Percentiles rank a stretch among this genome's conserved stretches.
These are phyloP conservation scores for Microdochium paspali DNA, from an alignment of 2,329 filamentous ascomycete species.

Conservation along the genomic window DNA sequence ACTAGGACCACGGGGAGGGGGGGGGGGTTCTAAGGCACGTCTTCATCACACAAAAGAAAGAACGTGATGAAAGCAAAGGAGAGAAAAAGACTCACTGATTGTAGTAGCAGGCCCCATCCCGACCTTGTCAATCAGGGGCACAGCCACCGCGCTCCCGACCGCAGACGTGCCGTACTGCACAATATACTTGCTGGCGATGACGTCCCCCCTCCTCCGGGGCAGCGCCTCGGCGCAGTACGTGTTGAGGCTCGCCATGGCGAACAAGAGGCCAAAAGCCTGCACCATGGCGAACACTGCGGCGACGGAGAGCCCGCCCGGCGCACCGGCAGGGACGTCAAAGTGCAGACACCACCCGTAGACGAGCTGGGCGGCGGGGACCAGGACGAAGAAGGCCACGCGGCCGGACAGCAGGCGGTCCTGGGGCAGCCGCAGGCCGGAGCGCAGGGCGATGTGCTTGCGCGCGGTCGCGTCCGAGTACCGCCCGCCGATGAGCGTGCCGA, in stretches of 20 bases:
- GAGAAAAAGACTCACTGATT: slow-evolving; percentile 1
- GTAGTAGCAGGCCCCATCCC: slow-evolving; percentile 13
- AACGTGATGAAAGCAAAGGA: neutral
- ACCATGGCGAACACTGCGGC: slow-evolving; percentile 6
- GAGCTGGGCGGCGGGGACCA: slow-evolving; percentile 54
- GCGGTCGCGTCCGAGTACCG: slow-evolving; percentile 60
- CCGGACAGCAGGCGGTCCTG: slow-evolving; percentile 59
- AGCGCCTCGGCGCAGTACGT: slow-evolving; percentile 5
- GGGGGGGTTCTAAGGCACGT: too few species aligned
- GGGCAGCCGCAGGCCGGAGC: slow-evolving; percentile 48
- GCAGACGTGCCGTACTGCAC: slow-evolving; percentile 19
- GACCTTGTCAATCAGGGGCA: slow-evolving; percentile 17
- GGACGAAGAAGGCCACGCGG: slow-evolving; percentile 43
- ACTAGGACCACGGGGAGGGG: too few species aligned
- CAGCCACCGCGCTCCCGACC: slow-evolving; percentile 11
- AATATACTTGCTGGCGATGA: slow-evolving; percentile 20
- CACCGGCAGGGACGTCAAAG: slow-evolving; percentile 17
- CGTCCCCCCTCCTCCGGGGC: slow-evolving; percentile 9
- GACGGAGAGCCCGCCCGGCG: slow-evolving; percentile 40
- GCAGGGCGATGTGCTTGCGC: slow-evolving; percentile 52
- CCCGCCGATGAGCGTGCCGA: slow-evolving; percentile 64
- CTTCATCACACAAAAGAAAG: too few species aligned
- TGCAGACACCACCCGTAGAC: slow-evolving; percentile 57
- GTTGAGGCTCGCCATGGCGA: slow-evolving; percentile 6
- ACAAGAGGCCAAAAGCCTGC: slow-evolving; percentile 4